Evolutionary conservation across 306 rosid species (phyloP).

Genomic region (Quercus robur): DNA sequence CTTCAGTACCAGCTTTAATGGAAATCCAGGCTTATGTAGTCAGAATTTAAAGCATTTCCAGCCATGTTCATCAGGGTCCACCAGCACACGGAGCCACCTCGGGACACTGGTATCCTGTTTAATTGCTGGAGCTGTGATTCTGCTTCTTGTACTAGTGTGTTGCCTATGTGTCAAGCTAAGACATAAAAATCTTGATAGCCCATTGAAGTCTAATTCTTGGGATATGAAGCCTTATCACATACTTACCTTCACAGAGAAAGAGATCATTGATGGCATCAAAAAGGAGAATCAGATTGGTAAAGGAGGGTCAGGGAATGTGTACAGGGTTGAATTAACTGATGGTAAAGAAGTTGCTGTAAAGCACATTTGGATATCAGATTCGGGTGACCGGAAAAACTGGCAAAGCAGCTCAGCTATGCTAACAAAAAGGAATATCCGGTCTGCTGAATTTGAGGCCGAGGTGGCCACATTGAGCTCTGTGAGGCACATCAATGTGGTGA

Average conservation of each 20-base stretch:
- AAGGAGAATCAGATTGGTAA: conserved; percentile 68
- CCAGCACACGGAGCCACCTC: conserved; percentile 18
- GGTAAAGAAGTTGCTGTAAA: conserved; percentile 73
- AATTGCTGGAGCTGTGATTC: conserved; percentile 40
- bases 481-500: conserved; percentile 88
- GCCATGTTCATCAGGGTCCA: conserved; percentile 42
- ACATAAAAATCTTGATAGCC: conserved; percentile 30
- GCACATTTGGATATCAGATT: conserved; percentile 66
- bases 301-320: conserved; percentile 93
- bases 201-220: conserved; percentile 57
- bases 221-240: conserved; percentile 64
- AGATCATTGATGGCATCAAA: conserved; percentile 54
- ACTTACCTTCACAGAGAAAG: conserved; percentile 62
- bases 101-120: conserved; percentile 41
- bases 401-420: conserved; percentile 63
- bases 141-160: conserved; percentile 34
- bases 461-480: conserved; percentile 83
- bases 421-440: conserved; percentile 25
- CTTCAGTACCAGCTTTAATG: conserved; percentile 52
- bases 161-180: conserved; percentile 45
- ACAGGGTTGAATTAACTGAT: conserved; percentile 49
- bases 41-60: conserved; percentile 34
- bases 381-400: conserved; percentile 24
- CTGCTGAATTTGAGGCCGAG: conserved; percentile 72
- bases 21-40: conserved; percentile 83